Evolutionary conservation across 2,329 filamentous ascomycete genomes (phyloP), one percentile per base, ranked within the genome.

Genomic region (Leptographium procerum): DNA sequence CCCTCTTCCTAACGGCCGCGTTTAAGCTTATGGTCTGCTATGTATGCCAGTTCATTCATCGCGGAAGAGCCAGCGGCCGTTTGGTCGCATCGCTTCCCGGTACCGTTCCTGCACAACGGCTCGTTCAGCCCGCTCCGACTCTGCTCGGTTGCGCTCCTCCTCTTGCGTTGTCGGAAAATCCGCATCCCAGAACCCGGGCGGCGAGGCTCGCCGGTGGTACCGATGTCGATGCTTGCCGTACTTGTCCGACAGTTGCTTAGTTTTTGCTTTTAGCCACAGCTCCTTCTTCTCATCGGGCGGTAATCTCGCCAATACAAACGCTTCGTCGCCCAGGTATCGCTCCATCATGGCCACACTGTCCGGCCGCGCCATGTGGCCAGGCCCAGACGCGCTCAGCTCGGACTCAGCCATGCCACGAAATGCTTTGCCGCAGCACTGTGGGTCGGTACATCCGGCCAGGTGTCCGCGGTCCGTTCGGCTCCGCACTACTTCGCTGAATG

Each of bases 131-230:
- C 77, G 77, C n/a, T 76, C 77, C 0, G 87, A 87, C 67, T 85
- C 83, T 60, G 79, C 77, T 59, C 81, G 81, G 65, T 92, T 83
- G 56, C 77, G 74, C 64, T 82, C 75, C 31, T 85, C 72, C 70
- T 96, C 89, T 69, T 97, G 94, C 1, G 94, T 96, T 29, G 76
- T 84, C 1, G 92, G 91, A 69, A 99, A 95, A 64, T 95, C 92
- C 1, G 87, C 81, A 57, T 89, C 80, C 94, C 94, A 99, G 69
- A 89, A 97, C 0, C 91, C 91, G 1, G 90, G 89, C 14, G 94
- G 91, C 11, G 87, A 89, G 51, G 75, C 77, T 62, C 82, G 79
- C 55, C 90, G 81, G 60, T 85, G 81, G 70, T 87, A 91, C 31
- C 84, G 79, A 64, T 92, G 82, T 58, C 87, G 80, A 71, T 96